Evolutionary conservation across 1,284 basidiomycete species (phyloP), one percentile per base, ranked within the genome.

Genomic region (Takashimella tepidaria): DNA sequence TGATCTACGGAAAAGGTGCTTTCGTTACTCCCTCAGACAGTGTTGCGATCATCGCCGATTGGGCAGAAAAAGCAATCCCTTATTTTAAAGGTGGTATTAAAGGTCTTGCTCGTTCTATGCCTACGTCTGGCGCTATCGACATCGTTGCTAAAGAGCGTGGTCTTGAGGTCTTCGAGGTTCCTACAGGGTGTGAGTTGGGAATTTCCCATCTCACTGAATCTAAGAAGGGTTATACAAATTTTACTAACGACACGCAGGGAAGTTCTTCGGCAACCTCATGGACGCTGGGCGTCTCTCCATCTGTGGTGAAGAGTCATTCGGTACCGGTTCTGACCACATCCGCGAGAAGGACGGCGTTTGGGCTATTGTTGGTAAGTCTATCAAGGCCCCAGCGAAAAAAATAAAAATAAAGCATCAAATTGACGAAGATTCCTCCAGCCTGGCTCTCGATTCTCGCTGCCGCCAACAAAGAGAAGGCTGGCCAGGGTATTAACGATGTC

Each of bases 261-360:
- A 98, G 78, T 98, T 98, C 84, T 98, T 98, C 72, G 96, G 95
- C 51, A 98, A 98, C 79, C 81, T 98, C 61, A 98, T 98, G 95
- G 95, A 98, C 74, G 95, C 96, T 44, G 93, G 92, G 0, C 83
- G 90, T 44, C 83, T 98, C 41, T 97, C 92, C 49, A 98, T 98
- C 73, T 98, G 95, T 69, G 95, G 95, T 63, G 95, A 98, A 75
- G 95, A 98, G 79, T 93, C 89, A 10, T 98, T 98, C 76, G 95
- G 95, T 57, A 98, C 95, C n/a, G 95, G 95, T 19, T 98, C 95
- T 16, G 95, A 98, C 78, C 95, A 98, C 78, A 96, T 98, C 66
- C 89, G 95, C 61, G 95, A 98, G 80, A 98, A 98, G 82, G 95
- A 98, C 70, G 95, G 95, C 65, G 80, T 98, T 43, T 98, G 95